Percentiles rank a stretch among this genome's conserved stretches.
phyloP scores from a whole-genome alignment of 768 basidiomycete species.

The Tylopilus felleus region DNA sequence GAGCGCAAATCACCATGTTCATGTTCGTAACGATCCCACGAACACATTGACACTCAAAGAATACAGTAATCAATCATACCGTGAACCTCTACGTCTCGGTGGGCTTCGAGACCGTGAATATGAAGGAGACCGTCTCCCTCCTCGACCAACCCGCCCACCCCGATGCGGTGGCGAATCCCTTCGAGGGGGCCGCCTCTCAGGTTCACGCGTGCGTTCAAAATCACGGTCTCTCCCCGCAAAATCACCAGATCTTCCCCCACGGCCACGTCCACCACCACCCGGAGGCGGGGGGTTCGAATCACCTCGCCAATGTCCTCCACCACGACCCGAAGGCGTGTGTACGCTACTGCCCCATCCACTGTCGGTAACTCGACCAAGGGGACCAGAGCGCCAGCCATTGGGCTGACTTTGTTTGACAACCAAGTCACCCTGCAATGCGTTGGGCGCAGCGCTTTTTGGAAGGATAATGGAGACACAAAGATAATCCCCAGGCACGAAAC shows the following conservation, averaged over 20 bases:
- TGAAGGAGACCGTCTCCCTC: slow-evolving; percentile 38
- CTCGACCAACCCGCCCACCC: slow-evolving; percentile 43
- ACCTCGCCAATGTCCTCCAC: slow-evolving; percentile 75
- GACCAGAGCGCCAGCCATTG: slow-evolving; percentile 35
- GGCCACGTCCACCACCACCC: slow-evolving; percentile 40
- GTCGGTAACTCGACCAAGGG: slow-evolving; percentile 39
- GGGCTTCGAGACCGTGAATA: slow-evolving; percentile 42
- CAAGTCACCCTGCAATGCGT: slow-evolving; percentile 48
- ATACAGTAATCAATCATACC: slow-evolving; percentile 31
- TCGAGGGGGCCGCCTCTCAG: slow-evolving; percentile 51
- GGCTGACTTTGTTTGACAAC: slow-evolving; percentile 35
- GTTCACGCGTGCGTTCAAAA: slow-evolving; percentile 36
- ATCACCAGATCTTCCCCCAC: slow-evolving; percentile 37
- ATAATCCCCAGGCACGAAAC: slow-evolving; percentile 80
- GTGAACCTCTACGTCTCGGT: slow-evolving; percentile 33
- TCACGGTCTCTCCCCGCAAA: slow-evolving; percentile 37
- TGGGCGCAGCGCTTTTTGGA: slow-evolving; percentile 54
- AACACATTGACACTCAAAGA: background rate
- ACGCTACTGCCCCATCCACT: slow-evolving; percentile 48
- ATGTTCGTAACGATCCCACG: no score
- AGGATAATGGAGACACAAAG: slow-evolving; percentile 71
- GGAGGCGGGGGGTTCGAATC: slow-evolving; percentile 51
- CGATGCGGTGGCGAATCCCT: slow-evolving; percentile 47
- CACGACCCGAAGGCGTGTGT: slow-evolving; percentile 39
- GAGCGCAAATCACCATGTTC: no score